Conservation (phyloP, 2,329 filamentous ascomycete species). For the Ascochyta fabae region DNA sequence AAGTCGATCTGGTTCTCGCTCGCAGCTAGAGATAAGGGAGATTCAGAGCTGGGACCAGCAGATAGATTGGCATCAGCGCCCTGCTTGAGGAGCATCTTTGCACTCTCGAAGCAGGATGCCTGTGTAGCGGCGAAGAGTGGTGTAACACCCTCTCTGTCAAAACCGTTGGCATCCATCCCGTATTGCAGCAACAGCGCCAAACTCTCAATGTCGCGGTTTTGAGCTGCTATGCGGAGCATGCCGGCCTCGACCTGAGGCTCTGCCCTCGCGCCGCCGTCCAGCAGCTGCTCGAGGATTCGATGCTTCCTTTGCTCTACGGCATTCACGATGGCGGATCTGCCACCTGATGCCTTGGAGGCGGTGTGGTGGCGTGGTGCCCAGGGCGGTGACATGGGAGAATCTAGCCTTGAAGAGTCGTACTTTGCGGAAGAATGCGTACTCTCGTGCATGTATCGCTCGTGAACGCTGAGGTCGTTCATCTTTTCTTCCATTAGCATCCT, state of each 20-base stretch:
- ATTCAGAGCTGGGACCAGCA: conserved; percentile 58
- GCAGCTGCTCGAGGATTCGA: conserved; percentile 55
- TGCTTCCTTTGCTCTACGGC: conserved; percentile 70
- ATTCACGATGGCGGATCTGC: conserved; percentile 54
- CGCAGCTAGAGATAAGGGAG: conserved; percentile 61
- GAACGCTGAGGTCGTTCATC: conserved; percentile 31
- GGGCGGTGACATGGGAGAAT: conserved; percentile 23
- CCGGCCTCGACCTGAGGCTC: conserved; percentile 39
- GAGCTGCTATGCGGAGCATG: conserved; percentile 40
- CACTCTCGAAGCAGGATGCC: conserved; percentile 48
- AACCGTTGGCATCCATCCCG: conserved; percentile 40
- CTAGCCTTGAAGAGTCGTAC: conserved; percentile 14
- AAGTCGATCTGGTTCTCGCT: conserved; percentile 62
- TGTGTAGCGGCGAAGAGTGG: conserved; percentile 39
- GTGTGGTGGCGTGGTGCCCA: conserved; percentile 32
- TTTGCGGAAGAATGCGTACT: conserved; percentile 23
- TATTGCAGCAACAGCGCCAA: conserved; percentile 37
- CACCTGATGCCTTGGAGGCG: conserved; percentile 38
- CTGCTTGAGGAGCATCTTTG: conserved; percentile 50
- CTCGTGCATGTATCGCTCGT: conserved; percentile 34
- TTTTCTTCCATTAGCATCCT: conserved; percentile 35
- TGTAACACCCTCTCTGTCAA: conserved; percentile 39
- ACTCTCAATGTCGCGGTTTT: conserved; percentile 41
- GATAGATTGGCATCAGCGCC: conserved; percentile 34
- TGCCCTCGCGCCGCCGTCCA: conserved; percentile 41